A percentile compares a stretch with the other conserved stretches of the same genome.
Evolutionary conservation across 768 basidiomycete species (phyloP).

Genomic region (Coprinopsis strossmayeri): DNA sequence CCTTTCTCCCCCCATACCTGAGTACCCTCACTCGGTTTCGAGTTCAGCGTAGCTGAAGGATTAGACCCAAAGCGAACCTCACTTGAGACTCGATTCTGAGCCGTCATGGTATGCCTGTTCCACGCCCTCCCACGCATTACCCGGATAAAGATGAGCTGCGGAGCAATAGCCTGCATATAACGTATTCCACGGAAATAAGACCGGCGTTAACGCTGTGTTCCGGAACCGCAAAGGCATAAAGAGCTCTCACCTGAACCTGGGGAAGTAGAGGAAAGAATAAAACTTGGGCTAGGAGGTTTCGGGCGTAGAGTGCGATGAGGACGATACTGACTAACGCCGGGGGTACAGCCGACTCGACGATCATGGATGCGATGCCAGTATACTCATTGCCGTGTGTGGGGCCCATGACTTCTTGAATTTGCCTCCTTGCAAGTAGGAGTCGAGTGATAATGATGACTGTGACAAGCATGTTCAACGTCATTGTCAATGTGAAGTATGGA

Average conservation of each 20-base stretch:
- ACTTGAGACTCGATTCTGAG: not conserved
- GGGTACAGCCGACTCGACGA: conserved; percentile 27
- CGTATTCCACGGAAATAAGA: too few species aligned
- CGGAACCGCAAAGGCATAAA: too few species aligned
- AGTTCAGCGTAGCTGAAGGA: not conserved
- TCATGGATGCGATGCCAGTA: conserved; percentile 19
- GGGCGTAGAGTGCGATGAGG: conserved; percentile 21
- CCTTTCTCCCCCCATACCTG: not conserved
- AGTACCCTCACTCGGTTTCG: not conserved
- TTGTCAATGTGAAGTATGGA: conserved; percentile 22
- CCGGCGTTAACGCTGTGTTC: not conserved
- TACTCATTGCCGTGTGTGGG: conserved; percentile 15
- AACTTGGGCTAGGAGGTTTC: conserved; percentile 12
- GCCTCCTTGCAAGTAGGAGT: conserved; percentile 16
- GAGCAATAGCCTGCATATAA: conserved; percentile 3
- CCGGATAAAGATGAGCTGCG: conserved; percentile 7
- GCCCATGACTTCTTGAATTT: conserved; percentile 9
- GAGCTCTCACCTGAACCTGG: conserved; percentile 20
- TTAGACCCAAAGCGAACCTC: not conserved
- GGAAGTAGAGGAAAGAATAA: conserved; percentile 16
- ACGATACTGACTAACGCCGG: conserved; percentile 21
- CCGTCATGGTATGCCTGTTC: not conserved
- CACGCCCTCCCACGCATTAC: conserved; percentile 7
- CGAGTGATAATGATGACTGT: conserved; percentile 21
- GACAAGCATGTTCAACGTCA: conserved; percentile 22